These are phyloP conservation scores for Lepidium aucheri DNA, from an alignment of 345 rosid species.

Conservation along the genomic window DNA sequence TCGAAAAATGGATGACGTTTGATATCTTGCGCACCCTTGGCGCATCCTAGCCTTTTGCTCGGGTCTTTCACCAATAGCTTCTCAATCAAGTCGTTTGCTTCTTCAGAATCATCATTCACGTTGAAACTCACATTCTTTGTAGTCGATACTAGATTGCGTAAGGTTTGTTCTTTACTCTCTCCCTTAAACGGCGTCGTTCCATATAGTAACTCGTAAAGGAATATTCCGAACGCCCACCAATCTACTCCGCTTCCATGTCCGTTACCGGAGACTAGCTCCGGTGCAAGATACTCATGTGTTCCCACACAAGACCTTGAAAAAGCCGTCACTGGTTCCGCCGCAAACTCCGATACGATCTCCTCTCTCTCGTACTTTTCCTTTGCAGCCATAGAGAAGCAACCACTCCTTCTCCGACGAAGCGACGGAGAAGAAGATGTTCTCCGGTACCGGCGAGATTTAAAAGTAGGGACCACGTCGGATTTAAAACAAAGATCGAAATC, in stretches of 20 bases:
- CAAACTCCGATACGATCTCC: slow-evolving; percentile 36
- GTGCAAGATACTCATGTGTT: slow-evolving; percentile 92
- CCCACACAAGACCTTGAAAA: slow-evolving; percentile 71
- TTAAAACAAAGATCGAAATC: slow-evolving; percentile 70
- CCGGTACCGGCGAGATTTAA: slow-evolving; percentile 22
- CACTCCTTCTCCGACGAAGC: slow-evolving; percentile 5
- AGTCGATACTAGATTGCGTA: slow-evolving; percentile 50
- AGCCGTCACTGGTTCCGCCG: slow-evolving; percentile 59
- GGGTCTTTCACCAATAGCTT: slow-evolving; percentile 75
- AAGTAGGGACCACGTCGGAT: slow-evolving; percentile 50
- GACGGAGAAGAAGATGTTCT: slow-evolving; percentile 18
- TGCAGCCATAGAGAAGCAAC: slow-evolving; percentile 21
- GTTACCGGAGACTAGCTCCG: slow-evolving; percentile 66
- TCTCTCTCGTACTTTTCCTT: slow-evolving; percentile 7
- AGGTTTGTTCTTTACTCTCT: slow-evolving; percentile 56
- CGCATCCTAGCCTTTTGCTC: slow-evolving; percentile 61
- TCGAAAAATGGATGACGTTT: slow-evolving; percentile 72
- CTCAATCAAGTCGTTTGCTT: slow-evolving; percentile 67
- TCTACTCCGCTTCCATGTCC: slow-evolving; percentile 93
- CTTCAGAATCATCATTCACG: slow-evolving; percentile 28
- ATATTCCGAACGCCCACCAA: slow-evolving; percentile 94
- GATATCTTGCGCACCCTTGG: slow-evolving; percentile 66
- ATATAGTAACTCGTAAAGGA: slow-evolving; percentile 56
- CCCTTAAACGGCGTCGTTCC: slow-evolving; percentile 89
- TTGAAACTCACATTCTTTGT: slow-evolving; percentile 33